These are phyloP conservation scores for Prunus dulcis DNA, from an alignment of 306 rosid genomes.

Conservation along the genomic window DNA sequence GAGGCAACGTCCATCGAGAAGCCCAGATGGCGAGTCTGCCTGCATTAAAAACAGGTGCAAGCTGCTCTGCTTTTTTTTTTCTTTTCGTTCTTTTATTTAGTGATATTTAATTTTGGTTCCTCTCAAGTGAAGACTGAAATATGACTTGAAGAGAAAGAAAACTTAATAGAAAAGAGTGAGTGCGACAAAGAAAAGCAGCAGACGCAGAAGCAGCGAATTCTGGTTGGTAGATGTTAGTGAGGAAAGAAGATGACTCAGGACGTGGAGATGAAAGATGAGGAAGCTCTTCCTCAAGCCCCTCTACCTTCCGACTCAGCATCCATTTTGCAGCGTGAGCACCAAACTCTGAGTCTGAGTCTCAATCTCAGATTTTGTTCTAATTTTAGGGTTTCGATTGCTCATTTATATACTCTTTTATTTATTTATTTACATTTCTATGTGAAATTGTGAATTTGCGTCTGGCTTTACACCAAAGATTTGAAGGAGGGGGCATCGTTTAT, in stretches of 20 bases:
- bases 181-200: background rate
- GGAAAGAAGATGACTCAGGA: background rate
- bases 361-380: background rate
- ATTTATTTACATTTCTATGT: too few relatives aligned
- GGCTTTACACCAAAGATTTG: constrained; percentile 28
- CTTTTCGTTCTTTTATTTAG: background rate
- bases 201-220: background rate
- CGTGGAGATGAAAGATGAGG: constrained; percentile 4
- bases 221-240: background rate
- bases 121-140: background rate
- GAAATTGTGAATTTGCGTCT: background rate
- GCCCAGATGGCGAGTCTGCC: too few relatives aligned
- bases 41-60: too few relatives aligned
- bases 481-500: constrained; percentile 55
- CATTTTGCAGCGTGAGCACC: background rate
- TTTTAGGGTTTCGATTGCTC: background rate
- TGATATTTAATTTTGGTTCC: background rate
- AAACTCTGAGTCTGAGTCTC: background rate
- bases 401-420: background rate
- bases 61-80: too few relatives aligned
- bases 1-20: too few relatives aligned
- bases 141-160: background rate
- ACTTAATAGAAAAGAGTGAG: background rate
- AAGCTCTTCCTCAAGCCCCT: background rate
- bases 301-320: background rate